phyloP scores from a whole-genome alignment of 805 yeast species.

The Starmerella potacharoeniae region DNA sequence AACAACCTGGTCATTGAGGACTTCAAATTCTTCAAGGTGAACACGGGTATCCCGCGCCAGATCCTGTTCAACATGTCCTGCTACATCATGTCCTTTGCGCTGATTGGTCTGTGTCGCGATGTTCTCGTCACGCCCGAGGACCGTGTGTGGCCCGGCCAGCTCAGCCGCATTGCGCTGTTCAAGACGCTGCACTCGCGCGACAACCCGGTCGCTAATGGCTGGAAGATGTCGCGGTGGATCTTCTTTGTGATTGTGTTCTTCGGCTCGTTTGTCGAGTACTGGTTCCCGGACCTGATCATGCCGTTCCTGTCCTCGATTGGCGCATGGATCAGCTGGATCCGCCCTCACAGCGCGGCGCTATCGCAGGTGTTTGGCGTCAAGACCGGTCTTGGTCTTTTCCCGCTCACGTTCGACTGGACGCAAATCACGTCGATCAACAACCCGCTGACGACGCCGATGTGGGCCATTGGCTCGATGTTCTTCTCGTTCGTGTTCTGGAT shows the following conservation, averaged over 20 bases:
- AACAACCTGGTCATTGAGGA: conserved; percentile 27
- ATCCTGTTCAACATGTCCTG: conserved; percentile 43
- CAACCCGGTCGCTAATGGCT: conserved; percentile 46
- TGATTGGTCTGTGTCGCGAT: conserved; percentile 52
- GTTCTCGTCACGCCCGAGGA: conserved; percentile 51
- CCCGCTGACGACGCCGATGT: conserved; percentile 55
- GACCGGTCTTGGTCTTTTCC: conserved; percentile 55
- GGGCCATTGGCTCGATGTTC: conserved; percentile 35
- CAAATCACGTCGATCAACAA: conserved; percentile 42
- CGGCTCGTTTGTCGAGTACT: conserved; percentile 41
- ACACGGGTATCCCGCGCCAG: conserved; percentile 42
- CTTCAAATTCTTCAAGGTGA: conserved; percentile 39
- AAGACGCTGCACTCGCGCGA: conserved; percentile 40
- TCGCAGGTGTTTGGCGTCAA: conserved; percentile 57
- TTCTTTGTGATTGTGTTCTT: conserved; percentile 38
- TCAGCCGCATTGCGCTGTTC: conserved; percentile 49
- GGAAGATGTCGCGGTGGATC: conserved; percentile 44
- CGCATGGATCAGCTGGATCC: conserved; percentile 55
- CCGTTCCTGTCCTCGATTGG: conserved; percentile 45
- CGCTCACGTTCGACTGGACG: conserved; percentile 62
- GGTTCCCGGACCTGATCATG: conserved; percentile 53
- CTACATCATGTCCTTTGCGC: conserved; percentile 55
- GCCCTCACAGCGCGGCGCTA: conserved; percentile 42
- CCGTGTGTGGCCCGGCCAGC: conserved; percentile 61
- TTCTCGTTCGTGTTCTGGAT: conserved; percentile 45